Base-by-base conservation (phyloP, 1,139 yeast genomes). In the Geotrichum restrictum region DNA sequence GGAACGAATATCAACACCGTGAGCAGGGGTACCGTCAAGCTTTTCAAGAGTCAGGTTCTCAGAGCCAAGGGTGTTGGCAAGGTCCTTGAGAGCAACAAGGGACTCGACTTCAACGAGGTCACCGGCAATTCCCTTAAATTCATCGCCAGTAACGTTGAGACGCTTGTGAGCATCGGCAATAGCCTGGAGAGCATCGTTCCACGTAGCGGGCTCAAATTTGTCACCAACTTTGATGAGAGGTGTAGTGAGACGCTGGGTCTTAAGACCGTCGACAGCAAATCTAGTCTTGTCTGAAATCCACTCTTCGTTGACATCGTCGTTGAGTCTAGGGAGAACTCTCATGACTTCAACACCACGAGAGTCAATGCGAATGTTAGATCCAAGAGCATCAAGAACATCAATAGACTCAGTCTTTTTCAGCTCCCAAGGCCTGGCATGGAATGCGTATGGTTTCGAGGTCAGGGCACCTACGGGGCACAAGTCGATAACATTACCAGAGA, bases 401-500 rank as follows among this genome's bases (percentile, higher is more conserved):
- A 88, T 81, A 51, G 93, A 79, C 71, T 88, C 96, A 50, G 95
- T 86, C 76, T 88, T 82, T 76, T 87, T 88, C 68, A 88, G 79
- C 72, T 88, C 96, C 96, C 96, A 88, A 42, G 96, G 95, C 71
- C 96, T 82, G 18, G 95, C 95, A 69, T 81, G 83, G 77, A 88
- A 88, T 22, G 95, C 91, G 65, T 88, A 87, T 41, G 96, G 96
- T 71, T 88, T 88, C 32, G 89, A 82, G 46, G 95, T 87, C 65
- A 88, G 80, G 2, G 96, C 96, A 64, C 96, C 96, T 58, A 88
- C 96, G 36, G 96, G 96, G 74, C 96, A 88, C 64, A 88, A 77
- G 68, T 88, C 96, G 62, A 88, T 81, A 62, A 88, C 84, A 73
- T 88, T 88, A 67, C 95, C 96, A 45, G 93, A 83, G 76, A 88